Conservation (phyloP, 352 stramenopile species). For the Phytophthora pini region DNA sequence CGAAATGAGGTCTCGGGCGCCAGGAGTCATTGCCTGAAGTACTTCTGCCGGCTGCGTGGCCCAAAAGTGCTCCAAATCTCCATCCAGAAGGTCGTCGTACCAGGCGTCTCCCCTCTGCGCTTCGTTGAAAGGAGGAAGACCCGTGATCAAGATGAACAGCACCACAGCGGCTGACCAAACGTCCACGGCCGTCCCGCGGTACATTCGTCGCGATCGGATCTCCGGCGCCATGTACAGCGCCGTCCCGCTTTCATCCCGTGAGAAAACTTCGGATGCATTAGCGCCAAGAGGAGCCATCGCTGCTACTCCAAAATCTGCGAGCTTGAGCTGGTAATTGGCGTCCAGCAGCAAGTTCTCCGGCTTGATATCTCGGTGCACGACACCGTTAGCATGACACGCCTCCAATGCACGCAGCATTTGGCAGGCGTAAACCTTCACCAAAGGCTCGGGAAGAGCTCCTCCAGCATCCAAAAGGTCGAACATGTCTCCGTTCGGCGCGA, state of each 20-base stretch:
- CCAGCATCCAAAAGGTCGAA: conserved; percentile 84
- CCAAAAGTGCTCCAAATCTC: conserved; percentile 69
- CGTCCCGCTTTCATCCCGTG: conserved; percentile 78
- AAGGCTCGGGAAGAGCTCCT: conserved; percentile 60
- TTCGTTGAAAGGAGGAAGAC: conserved; percentile 88
- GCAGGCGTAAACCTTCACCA: conserved; percentile 75
- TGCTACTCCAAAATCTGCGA: conserved; percentile 95
- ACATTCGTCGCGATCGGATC: conserved; percentile 58
- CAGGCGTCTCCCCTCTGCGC: conserved; percentile 75
- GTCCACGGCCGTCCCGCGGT: conserved; percentile 84
- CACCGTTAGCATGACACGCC: conserved; percentile 71
- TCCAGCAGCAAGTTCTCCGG: conserved; percentile 93
- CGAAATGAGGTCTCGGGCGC: conserved; percentile 79
- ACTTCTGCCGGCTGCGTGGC: conserved; percentile 50
- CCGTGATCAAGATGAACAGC: conserved; percentile 92
- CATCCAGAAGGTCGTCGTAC: conserved; percentile 68
- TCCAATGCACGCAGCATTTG: conserved; percentile 78
- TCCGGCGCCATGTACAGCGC: conserved; percentile 91
- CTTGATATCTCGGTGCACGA: conserved; percentile 91
- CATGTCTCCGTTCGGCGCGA: conserved; percentile 78
- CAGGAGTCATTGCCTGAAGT: conserved; percentile 36
- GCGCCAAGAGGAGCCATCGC: conserved; percentile 50
- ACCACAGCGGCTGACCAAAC: conserved; percentile 91
- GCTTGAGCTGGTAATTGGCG: conserved; percentile 80
- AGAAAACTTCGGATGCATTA: conserved; percentile 31